Evolutionary conservation across 495 filamentous ascomycete species (phyloP), one percentile per base, ranked within the genome.

Genomic region (Aspergillus steynii): DNA sequence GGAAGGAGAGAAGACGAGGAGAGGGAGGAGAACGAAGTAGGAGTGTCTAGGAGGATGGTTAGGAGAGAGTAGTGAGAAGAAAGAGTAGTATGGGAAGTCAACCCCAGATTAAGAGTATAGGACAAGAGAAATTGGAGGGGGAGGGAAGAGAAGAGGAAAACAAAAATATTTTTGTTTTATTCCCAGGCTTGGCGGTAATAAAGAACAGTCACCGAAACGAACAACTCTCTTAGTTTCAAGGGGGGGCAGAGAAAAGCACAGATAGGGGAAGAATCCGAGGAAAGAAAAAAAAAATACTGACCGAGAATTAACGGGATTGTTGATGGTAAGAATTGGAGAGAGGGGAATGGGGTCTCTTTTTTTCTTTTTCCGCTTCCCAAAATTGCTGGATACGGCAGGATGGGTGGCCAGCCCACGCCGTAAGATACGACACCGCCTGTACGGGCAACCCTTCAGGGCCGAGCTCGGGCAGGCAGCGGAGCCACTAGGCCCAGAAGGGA

Each of bases 71-170:
- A 65, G 55, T 55, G 46, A 56, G 28, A 53, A 61, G 68, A 66
- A 67, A 62, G 62, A 61, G 68, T 70, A 61, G 25, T 42, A 45
- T 34, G 60, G 64, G 60, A 66, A 66, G 50, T 34, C 56, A 66
- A 61, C 65, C 65, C 65, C 65, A 48, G 65, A 69, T 68, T 71
- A 71, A 71, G 70, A 68, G 70, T 76, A 76, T 68, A 74, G 65
- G 60, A 70, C 58, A 47, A 51, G 55, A 58, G 54, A 62, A 50
- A 49, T 56, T 56, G 59, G 56, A 61, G 46, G 46, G 32, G 50
- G 60, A 50, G 62, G 58, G 48, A 45, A 55, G 53, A 45, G 46
- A 55, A 55, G 53, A 56, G 42, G 55, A 57, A 57, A 59, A 59
- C 56, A 59, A 59, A 59, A 59, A 34, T 26, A 3, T 3, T 31